Conservation (phyloP, 1,284 basidiomycete genomes). For the Rhizoctonia solani region DNA sequence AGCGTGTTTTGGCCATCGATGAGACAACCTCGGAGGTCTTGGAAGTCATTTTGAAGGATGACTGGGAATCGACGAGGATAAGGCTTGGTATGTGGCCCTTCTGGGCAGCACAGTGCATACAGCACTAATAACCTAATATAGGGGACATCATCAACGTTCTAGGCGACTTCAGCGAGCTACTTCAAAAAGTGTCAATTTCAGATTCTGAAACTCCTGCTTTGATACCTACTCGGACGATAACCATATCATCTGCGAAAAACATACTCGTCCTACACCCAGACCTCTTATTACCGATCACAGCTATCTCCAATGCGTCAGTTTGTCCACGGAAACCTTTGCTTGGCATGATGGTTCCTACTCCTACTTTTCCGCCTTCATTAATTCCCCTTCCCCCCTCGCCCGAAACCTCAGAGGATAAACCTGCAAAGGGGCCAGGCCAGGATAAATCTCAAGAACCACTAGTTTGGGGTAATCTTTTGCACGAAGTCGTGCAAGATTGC, state of each 20-base stretch:
- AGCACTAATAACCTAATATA: constrained; percentile 43
- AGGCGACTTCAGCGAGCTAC: constrained; percentile 1
- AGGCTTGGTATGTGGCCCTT: constrained; percentile 52
- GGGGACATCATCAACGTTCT: constrained; percentile 73
- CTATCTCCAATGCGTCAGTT: constrained; percentile 77
- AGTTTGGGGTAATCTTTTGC: constrained; percentile 87
- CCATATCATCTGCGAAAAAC: constrained; percentile 61
- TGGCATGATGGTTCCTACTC: constrained; percentile 52
- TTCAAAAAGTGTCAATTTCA: constrained; percentile 56
- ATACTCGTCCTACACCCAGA: constrained; percentile 87
- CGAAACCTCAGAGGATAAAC: constrained; percentile 39
- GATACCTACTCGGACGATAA: constrained; percentile 50
- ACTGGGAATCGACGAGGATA: constrained; percentile 66
- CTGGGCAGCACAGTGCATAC: not conserved
- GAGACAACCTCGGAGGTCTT: constrained; percentile 4
- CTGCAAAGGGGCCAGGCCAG: constrained; percentile 50
- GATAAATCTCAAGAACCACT: constrained; percentile 28
- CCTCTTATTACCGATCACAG: constrained; percentile 83
- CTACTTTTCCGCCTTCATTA: constrained; percentile 39
- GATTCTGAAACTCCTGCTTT: constrained; percentile 45
- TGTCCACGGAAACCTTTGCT: constrained; percentile 84
- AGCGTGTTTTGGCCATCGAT: constrained; percentile 4
- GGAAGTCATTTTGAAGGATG: constrained; percentile 59
- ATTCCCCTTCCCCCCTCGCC: constrained; percentile 58
- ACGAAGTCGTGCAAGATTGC: constrained; percentile 84